Evolutionary conservation across 2,329 filamentous ascomycete species (phyloP).

Genomic region (Clonostachys solani): DNA sequence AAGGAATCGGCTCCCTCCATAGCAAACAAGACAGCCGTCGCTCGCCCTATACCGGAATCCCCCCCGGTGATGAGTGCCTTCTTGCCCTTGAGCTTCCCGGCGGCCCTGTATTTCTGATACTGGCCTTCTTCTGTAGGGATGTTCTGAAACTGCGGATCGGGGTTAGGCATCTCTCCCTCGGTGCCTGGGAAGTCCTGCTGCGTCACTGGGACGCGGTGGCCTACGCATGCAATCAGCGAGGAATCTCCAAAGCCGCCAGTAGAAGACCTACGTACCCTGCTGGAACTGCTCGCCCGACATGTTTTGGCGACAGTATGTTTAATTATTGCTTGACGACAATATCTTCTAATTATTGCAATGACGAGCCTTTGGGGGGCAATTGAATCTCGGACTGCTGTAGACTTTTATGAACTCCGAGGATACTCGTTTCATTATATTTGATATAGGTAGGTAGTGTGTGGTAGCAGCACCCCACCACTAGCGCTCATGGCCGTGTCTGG

Average conservation of each 20-base stretch:
- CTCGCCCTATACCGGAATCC: slow-evolving; percentile 74
- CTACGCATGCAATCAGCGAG: neutral
- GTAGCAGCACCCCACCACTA: too few relatives aligned
- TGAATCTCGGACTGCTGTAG: too few relatives aligned
- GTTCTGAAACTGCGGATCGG: slow-evolving; percentile 55
- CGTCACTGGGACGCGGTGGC: slow-evolving; percentile 12
- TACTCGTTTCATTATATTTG: too few relatives aligned
- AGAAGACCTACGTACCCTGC: neutral
- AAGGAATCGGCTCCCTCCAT: slow-evolving; percentile 74
- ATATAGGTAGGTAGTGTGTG: too few relatives aligned
- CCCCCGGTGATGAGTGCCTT: slow-evolving; percentile 78
- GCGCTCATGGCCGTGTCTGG: too few relatives aligned
- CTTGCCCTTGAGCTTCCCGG: slow-evolving; percentile 71
- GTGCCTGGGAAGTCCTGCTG: slow-evolving; percentile 20
- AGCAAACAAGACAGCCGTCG: slow-evolving; percentile 72
- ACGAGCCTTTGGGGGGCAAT: too few relatives aligned
- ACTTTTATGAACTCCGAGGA: too few relatives aligned
- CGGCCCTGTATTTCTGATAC: slow-evolving; percentile 67
- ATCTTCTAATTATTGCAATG: too few relatives aligned
- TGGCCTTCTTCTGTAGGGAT: slow-evolving; percentile 65
- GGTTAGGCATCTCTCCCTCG: slow-evolving; percentile 18
- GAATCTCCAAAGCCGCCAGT: neutral
- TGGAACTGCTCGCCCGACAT: neutral
- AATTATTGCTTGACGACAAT: too few relatives aligned
- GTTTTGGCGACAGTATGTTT: too few relatives aligned